Base-by-base conservation (phyloP, 306 rosid species). In the Quercus rubra region DNA sequence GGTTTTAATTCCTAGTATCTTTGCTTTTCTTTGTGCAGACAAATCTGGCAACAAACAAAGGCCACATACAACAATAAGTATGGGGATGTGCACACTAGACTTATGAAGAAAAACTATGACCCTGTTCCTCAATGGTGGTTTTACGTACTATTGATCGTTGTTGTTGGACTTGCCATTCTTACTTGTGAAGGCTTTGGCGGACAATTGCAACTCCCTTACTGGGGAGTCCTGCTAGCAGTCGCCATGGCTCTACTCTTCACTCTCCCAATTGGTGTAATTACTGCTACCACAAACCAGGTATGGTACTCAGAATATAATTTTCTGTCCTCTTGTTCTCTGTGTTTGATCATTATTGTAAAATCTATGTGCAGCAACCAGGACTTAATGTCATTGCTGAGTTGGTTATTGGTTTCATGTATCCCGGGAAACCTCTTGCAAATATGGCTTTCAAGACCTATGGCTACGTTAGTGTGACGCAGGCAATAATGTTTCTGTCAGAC, bases 41-140 rank as follows among this genome's bases (percentile, higher is more conserved):
- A 81, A 9, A 88, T 91, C 28, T 73, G 81, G 88, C 9, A 17
- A 2, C 21, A 81, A 80, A 86, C 96, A 10, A 72, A 80, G 4
- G 4, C 23, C 11, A 75, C 81, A 0, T 31, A 79, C 1, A 85
- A 83, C 73, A 83, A 56, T 49, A 55, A 83, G 13, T 0, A 62
- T 1, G 91, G 85, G 7, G 97, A 94, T 51, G 85, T 94, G 54
- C 98, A 94, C 35, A 85, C 94, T 23, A 83, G 92, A 79, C 46
- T 92, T 2, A 92, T 92, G 97, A 90, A 87, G 84, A 91, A 28
- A 85, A 91, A 91, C 87, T 92, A 94, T 23, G 90, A 86, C 77
- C 75, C 79, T 78, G 96, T 94, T 2, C 96, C 98, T 19, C 80
- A 84, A 43, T 92, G 96, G 97, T 94, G 98, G 97, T 94, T 94